Conservation (phyloP, 495 filamentous ascomycete species). For the Daldinia grandis region DNA sequence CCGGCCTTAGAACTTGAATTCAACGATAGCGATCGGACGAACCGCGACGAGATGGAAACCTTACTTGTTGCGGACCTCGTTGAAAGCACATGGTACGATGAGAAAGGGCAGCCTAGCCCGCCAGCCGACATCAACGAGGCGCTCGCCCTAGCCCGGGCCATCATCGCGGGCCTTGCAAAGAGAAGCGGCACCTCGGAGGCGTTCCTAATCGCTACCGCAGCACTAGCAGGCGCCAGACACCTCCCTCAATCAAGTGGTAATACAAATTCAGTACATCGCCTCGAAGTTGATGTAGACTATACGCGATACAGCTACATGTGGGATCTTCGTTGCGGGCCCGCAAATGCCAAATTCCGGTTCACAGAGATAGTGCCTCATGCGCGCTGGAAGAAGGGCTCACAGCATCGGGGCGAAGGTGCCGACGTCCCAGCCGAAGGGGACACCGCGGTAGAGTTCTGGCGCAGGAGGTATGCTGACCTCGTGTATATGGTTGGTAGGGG, state of each 20-base stretch:
- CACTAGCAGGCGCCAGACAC: conserved; percentile 57
- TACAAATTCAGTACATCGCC: conserved; percentile 48
- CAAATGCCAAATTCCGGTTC: conserved; percentile 56
- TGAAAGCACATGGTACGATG: conserved; percentile 55
- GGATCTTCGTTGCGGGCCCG: conserved; percentile 56
- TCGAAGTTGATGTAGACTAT: conserved; percentile 48
- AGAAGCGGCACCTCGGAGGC: conserved; percentile 54
- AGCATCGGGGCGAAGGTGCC: conserved; percentile 28
- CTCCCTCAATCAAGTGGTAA: conserved; percentile 48
- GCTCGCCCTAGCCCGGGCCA: conserved; percentile 53
- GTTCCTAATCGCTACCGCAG: conserved; percentile 63
- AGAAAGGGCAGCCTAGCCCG: conserved; percentile 44
- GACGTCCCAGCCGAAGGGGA: conserved; percentile 44
- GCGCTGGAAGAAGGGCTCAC: conserved; percentile 44
- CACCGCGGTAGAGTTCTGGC: conserved; percentile 50
- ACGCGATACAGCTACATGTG: conserved; percentile 56
- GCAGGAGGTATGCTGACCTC: conserved; percentile 50
- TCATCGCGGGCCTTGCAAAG: conserved; percentile 55
- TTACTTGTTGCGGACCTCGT: conserved; percentile 56
- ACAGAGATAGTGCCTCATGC: conserved; percentile 56
- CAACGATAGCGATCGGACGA: conserved; percentile 52
- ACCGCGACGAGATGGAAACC: conserved; percentile 56
- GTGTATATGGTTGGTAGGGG: conserved; percentile 40
- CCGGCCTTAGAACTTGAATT: conserved; percentile 36
- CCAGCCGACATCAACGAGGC: conserved; percentile 58